Evolutionary conservation across 2,329 filamentous ascomycete genomes (phyloP), one percentile per base, ranked within the genome.

Genomic region (Phialocephala subalpina): DNA sequence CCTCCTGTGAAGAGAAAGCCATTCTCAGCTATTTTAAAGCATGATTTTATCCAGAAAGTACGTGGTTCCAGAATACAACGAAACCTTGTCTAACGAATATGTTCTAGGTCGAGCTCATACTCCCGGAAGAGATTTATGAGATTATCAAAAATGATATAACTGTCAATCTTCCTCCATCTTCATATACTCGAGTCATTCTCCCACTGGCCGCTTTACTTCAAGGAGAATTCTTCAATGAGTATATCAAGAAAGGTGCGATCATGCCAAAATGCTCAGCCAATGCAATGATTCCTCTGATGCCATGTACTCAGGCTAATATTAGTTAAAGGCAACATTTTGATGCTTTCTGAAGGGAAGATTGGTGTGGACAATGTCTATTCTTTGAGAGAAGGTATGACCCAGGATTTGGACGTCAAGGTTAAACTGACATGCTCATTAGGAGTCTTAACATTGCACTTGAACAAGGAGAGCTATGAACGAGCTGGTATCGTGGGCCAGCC

Each of bases 391-490:
- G 94, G 93, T 87, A 81, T 60, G 77, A 68, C 56, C 29, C 22
- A 29, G 7, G 3, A 36, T 29, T 14, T 45, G 55, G 18, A 55
- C 18, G 11, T 38, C 36, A 47, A 1, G 6, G 67, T 65, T 74
- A 63, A 45, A 27, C 49, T 40, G 53, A 47, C 16, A 14, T 40
- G 4, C 47, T 7, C 25, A 6, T 1, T 55, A 92, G 93, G 93
- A 0, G 80, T 86, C 0, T 82, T 99, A 38, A 87, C 84, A 3
- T 83, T 99, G 72, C 91, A 93, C 72, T 83, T 98, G 29, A 91
- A 93, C 69, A 93, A 90, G 71, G 89, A 94, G 62, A 89, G 87
- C 0, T 97, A 94, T 77, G 94, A 98, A 78, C 86, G 90, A 57
- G 89, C 91, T 56, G 96, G 96, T 0, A 82, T 99, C 0, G 86